phyloP scores from a whole-genome alignment of 345 rosid species.

The Arabidopsis suecica region DNA sequence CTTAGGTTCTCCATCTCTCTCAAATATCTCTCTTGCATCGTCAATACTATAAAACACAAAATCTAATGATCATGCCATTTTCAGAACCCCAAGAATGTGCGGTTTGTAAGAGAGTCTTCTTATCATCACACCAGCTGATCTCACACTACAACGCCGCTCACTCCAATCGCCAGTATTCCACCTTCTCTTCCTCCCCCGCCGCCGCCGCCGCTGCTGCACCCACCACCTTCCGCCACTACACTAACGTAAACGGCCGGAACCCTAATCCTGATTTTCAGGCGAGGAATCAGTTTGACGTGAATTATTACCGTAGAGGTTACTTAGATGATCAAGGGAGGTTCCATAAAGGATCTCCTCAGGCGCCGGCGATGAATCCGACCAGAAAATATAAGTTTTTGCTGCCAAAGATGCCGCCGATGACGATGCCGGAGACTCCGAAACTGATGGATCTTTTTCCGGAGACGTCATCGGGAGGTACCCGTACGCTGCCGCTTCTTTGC shows the following conservation, averaged over 20 bases:
- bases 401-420: not conserved
- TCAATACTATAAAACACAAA: not conserved
- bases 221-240: not conserved
- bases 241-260: not conserved
- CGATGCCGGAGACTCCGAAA: conserved; percentile 11
- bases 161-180: not conserved
- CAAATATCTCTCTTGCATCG: not conserved
- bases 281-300: not conserved
- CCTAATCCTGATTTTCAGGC: not conserved
- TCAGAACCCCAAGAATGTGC: conserved; percentile 22
- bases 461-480: not conserved
- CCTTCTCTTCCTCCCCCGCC: conserved; percentile 14
- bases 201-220: not conserved
- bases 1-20: conserved; percentile 2
- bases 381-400: not conserved
- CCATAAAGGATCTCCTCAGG: conserved; percentile 1
- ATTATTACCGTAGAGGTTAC: conserved; percentile 14
- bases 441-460: conserved; percentile 25
- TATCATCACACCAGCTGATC: conserved; percentile 5
- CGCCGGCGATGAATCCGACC: not conserved
- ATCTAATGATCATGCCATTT: not conserved
- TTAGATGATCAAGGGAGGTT: conserved; percentile 22
- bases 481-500: conserved; percentile 34
- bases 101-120: conserved; percentile 21
- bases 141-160: conserved; percentile 24